These are phyloP conservation scores for Parmelia sp. DNA, from an alignment of 495 filamentous ascomycete species.

Conservation along the genomic window DNA sequence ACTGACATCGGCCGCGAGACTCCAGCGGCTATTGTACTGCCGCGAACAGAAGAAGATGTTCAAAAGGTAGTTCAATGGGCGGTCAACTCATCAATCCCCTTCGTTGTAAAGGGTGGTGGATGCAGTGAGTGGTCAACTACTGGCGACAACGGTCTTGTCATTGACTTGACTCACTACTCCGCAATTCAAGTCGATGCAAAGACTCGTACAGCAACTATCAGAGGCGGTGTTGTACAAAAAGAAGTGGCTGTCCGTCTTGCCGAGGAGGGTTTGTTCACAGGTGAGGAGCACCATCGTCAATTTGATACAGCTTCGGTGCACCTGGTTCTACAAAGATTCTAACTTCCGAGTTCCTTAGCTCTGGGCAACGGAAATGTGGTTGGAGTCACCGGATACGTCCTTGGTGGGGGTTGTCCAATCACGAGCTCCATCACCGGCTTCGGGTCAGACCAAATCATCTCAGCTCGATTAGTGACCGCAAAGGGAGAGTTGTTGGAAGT, in stretches of 20 bases:
- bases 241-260: conserved; percentile 26
- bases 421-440: conserved; percentile 24
- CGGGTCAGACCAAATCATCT: conserved; percentile 30
- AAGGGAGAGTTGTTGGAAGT: conserved; percentile 30
- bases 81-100: conserved; percentile 26
- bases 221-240: conserved; percentile 30
- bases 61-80: conserved; percentile 24
- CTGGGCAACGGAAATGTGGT: conserved; percentile 30
- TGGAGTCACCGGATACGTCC: conserved; percentile 27
- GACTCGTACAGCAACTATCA: conserved; percentile 25
- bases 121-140: conserved; percentile 34
- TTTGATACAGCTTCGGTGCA: no score
- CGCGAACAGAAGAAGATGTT: no score
- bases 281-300: conserved; percentile 10
- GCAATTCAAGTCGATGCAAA: conserved; percentile 24
- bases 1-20: no score
- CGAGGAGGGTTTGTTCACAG: conserved; percentile 24
- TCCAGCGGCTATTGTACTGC: no score
- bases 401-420: conserved; percentile 26
- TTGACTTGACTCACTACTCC: conserved; percentile 33
- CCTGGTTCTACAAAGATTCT: background rate
- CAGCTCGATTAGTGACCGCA: conserved; percentile 30
- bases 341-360: conserved; percentile 20
- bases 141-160: conserved; percentile 28
- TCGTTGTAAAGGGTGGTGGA: conserved; percentile 31